These are phyloP conservation scores for Arachis stenosperma DNA, from an alignment of 306 rosid genomes.

Conservation along the genomic window DNA sequence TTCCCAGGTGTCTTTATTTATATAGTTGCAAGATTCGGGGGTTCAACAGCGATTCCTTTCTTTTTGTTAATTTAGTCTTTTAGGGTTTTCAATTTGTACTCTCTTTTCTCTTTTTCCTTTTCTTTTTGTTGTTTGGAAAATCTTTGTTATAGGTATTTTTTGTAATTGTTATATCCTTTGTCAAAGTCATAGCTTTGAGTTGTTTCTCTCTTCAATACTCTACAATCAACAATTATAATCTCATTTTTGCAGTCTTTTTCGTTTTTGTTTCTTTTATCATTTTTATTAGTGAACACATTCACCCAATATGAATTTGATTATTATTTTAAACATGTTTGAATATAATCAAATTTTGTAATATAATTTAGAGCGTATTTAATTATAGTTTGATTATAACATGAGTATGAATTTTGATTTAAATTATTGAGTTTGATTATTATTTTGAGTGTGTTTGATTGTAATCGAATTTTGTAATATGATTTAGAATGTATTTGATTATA, in stretches of 20 bases:
- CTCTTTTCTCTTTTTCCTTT: constrained; percentile 14
- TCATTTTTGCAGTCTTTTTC: constrained; percentile 28
- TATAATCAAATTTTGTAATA: too few species aligned
- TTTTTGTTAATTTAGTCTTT: constrained; percentile 14
- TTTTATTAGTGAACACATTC: neutral
- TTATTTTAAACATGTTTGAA: too few species aligned
- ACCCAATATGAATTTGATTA: too few species aligned
- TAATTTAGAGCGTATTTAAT: too few species aligned
- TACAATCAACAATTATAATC: constrained; percentile 50
- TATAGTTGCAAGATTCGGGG: neutral
- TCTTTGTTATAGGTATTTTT: constrained; percentile 32
- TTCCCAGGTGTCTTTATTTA: neutral
- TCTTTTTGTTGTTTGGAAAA: constrained; percentile 18
- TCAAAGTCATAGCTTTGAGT: constrained; percentile 43
- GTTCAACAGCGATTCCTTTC: neutral
- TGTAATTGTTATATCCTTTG: constrained; percentile 18
- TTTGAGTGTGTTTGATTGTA: too few species aligned
- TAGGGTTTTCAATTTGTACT: constrained; percentile 32
- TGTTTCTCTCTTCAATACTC: constrained; percentile 32
- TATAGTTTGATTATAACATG: too few species aligned
- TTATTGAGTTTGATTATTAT: too few species aligned
- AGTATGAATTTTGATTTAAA: too few species aligned
- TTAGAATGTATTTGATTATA: too few species aligned
- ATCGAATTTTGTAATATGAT: too few species aligned
- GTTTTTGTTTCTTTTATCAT: neutral